Evolutionary conservation across 305 asterid genomes (phyloP).

Genomic region (Coffea humblotiana): DNA sequence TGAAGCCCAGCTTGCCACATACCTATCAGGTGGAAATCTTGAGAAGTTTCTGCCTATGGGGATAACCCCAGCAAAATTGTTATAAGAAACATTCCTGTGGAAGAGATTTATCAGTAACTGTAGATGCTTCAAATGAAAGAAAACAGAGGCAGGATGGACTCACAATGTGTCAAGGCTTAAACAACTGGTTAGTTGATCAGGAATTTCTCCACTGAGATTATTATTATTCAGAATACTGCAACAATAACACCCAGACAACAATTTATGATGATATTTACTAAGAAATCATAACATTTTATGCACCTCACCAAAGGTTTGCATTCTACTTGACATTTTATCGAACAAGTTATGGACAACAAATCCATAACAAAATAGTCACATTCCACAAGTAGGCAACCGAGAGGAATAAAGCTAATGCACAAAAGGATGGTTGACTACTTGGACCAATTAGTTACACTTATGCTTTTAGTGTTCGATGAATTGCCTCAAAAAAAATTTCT

Average conservation of each 20-base stretch:
- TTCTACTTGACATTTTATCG: no score
- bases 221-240: slow-evolving; percentile 72
- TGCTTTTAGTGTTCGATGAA: no score
- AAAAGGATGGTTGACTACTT: no score
- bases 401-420: no score
- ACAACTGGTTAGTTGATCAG: slow-evolving; percentile 75
- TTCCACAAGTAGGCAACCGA: no score
- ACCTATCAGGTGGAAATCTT: slow-evolving; percentile 87
- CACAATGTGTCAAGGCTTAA: slow-evolving; percentile 85
- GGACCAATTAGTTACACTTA: no score
- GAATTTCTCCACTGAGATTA: slow-evolving; percentile 69
- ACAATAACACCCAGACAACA: neutral
- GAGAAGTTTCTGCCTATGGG: slow-evolving; percentile 78
- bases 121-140: slow-evolving; percentile 1
- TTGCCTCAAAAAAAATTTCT: no score
- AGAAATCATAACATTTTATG: neutral
- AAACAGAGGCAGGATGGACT: slow-evolving; percentile 24
- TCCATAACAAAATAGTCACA: no score
- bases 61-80: slow-evolving; percentile 77
- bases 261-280: neutral
- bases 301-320: no score
- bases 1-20: neutral
- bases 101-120: slow-evolving; percentile 21
- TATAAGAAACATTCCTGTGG: slow-evolving; percentile 75
- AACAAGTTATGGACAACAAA: no score